These are phyloP conservation scores for Ilyonectria mors-panacis DNA, from an alignment of 2,329 filamentous ascomycete species.

Conservation along the genomic window DNA sequence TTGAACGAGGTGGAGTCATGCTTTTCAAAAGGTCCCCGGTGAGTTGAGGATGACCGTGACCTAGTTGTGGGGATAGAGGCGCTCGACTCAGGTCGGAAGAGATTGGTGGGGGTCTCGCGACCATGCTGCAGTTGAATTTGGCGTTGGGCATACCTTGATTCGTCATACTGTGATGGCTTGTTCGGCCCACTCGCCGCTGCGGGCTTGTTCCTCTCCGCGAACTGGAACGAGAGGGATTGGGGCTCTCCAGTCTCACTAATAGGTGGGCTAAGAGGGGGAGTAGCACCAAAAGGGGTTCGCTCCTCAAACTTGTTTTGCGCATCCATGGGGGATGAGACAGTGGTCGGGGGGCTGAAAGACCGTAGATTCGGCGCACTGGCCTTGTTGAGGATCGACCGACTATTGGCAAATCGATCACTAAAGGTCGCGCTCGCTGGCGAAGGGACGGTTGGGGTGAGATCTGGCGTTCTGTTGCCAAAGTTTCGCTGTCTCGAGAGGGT, in stretches of 20 bases:
- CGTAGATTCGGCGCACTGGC: slow-evolving; percentile 79
- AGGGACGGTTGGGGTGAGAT: slow-evolving; percentile 61
- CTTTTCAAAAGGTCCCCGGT: slow-evolving; percentile 54
- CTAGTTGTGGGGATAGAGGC: slow-evolving; percentile 56
- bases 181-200: slow-evolving; percentile 77
- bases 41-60: slow-evolving; percentile 64
- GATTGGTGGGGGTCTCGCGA: slow-evolving; percentile 72
- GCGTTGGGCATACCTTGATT: slow-evolving; percentile 86
- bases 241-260: slow-evolving; percentile 81
- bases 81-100: slow-evolving; percentile 62
- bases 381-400: slow-evolving; percentile 64
- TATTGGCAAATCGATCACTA: slow-evolving; percentile 63
- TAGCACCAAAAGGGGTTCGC: slow-evolving; percentile 51
- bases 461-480: slow-evolving; percentile 64
- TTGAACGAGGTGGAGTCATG: slow-evolving; percentile 47
- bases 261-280: slow-evolving; percentile 65
- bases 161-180: slow-evolving; percentile 83
- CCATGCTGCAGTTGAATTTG: slow-evolving; percentile 86
- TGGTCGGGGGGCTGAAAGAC: slow-evolving; percentile 65
- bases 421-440: slow-evolving; percentile 62
- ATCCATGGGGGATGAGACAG: slow-evolving; percentile 58
- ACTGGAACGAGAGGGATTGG: slow-evolving; percentile 75
- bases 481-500: slow-evolving; percentile 78
- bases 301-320: slow-evolving; percentile 53
- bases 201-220: slow-evolving; percentile 85